Base-by-base conservation (phyloP, 148 eudicot species). In the Polygonum aviculare region DNA sequence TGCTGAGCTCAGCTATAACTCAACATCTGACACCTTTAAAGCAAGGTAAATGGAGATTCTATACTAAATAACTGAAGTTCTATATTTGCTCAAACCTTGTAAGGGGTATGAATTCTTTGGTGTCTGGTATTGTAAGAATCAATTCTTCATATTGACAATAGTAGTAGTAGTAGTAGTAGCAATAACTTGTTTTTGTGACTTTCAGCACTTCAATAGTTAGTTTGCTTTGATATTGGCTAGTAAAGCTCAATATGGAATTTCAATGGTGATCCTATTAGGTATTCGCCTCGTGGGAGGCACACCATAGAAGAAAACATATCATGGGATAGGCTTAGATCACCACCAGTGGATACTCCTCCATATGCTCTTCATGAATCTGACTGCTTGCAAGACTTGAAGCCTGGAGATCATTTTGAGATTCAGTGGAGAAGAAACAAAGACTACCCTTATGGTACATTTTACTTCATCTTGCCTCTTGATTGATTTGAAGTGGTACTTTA, bases 341-440 rank as follows among this genome's bases (percentile, higher is more conserved):
- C 98, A 6, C 85, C 86, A 51, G 78, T 92, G 44, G 87, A 92
- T 74, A 86, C 87, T 62, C 87, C 92, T 75, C 82, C 95, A 15
- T 76, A 82, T 81, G 85, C 73, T 77, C 95, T 92, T 85, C 90
- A 90, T 82, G 77, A 78, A 54, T 88, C 95, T 60, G 81, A 86
- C 75, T 89, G 95, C 77, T 79, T 94, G n/a, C 72, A 83, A 76
- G 90, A 94, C 75, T 87, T 94, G 65, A 81, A 77, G 76, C 97
- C 97, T 1, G 92, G 87, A 41, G 90, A 94, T 86, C 97, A 94
- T 79, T 80, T 94, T 67, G 98, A 94, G 79, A 90, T 92, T 55
- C 98, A 94, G 75, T 94, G 98, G 98, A 92, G 98, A 83, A 84
- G 89, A 84, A 90, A 87, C 77, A 84, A 78, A 54, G 88, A 82